A percentile compares a stretch with the other conserved stretches of the same genome.
These are phyloP conservation scores for Calendula officinalis DNA, from an alignment of 129 eudicot species.

Conservation along the genomic window DNA sequence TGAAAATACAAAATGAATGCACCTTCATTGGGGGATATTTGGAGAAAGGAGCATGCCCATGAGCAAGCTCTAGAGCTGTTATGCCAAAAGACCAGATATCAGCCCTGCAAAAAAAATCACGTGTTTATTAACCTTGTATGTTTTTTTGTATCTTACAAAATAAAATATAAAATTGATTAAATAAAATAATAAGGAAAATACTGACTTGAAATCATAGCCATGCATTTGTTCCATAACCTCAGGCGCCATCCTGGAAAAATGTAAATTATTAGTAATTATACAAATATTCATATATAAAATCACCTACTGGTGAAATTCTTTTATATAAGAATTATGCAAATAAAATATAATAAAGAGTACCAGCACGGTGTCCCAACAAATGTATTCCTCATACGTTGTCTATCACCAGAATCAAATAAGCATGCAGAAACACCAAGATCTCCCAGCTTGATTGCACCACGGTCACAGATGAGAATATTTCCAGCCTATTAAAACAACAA, in stretches of 20 bases:
- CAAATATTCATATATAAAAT: constrained; percentile 10
- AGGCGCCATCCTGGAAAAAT: constrained; percentile 89
- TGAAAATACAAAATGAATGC: constrained; percentile 7
- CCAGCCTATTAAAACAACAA: constrained; percentile 63
- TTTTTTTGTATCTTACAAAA: not conserved
- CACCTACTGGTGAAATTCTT: not conserved
- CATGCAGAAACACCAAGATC: constrained; percentile 97
- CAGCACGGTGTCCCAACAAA: constrained; percentile 99
- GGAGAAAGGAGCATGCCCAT: constrained; percentile 99
- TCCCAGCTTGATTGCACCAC: constrained; percentile 77
- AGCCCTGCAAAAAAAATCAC: constrained; percentile 57
- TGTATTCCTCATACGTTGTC: constrained; percentile 74
- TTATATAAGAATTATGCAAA: not conserved
- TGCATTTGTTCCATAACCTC: constrained; percentile 94
- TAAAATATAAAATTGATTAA: not conserved
- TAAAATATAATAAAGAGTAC: constrained; percentile 29
- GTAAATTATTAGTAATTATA: constrained; percentile 14
- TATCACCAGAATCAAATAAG: constrained; percentile 81
- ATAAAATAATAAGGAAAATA: constrained; percentile 8
- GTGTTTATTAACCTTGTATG: not conserved
- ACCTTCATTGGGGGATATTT: constrained; percentile 99
- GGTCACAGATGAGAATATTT: constrained; percentile 67
- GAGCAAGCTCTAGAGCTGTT: constrained; percentile 98
- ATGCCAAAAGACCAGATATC: constrained; percentile 99
- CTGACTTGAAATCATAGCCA: constrained; percentile 89